Percentiles rank a stretch among this genome's conserved stretches.
phyloP scores from a whole-genome alignment of 2,329 filamentous ascomycete genomes.

The Stenocarpella maydis region DNA sequence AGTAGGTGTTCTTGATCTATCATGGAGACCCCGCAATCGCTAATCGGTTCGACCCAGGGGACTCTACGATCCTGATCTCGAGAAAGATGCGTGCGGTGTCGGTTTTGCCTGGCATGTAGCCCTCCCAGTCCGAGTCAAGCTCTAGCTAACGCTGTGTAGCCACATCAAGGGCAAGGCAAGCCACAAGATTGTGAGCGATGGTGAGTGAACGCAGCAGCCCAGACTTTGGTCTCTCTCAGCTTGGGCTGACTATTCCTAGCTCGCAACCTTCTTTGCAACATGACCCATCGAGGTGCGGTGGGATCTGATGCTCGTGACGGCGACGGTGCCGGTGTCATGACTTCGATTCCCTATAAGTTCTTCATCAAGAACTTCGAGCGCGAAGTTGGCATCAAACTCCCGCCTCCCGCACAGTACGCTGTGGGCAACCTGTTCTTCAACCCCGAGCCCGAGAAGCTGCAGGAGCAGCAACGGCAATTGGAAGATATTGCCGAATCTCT shows the following conservation, averaged over 20 bases:
- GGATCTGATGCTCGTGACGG: slow-evolving; percentile 98
- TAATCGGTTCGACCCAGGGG: slow-evolving; percentile 56
- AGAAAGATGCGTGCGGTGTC: slow-evolving; percentile 99
- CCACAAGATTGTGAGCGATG: slow-evolving; percentile 99
- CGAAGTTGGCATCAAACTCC: slow-evolving; percentile 87
- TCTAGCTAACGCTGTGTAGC: slow-evolving; percentile 54
- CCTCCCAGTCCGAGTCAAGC: neutral
- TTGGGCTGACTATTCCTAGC: slow-evolving; percentile 58
- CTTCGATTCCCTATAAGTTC: slow-evolving; percentile 97
- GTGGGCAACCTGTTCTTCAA: slow-evolving; percentile 99
- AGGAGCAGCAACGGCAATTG: slow-evolving; percentile 90
- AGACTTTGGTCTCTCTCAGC: neutral
- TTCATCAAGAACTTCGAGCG: slow-evolving; percentile 98
- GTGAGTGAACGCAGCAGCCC: slow-evolving; percentile 58
- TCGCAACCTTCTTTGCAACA: slow-evolving; percentile 96
- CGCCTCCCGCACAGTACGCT: slow-evolving; percentile 90
- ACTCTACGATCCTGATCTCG: slow-evolving; percentile 93
- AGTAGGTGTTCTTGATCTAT: slow-evolving; percentile 58
- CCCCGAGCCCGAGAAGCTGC: slow-evolving; percentile 87
- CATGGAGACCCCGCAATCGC: neutral
- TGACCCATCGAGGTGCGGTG: slow-evolving; percentile 99
- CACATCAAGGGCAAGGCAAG: slow-evolving; percentile 97
- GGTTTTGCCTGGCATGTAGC: slow-evolving; percentile 89
- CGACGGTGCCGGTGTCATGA: slow-evolving; percentile 99
- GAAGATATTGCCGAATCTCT: slow-evolving; percentile 91